Base-by-base conservation (phyloP, 1,284 basidiomycete genomes). In the Flammula alnicola region DNA sequence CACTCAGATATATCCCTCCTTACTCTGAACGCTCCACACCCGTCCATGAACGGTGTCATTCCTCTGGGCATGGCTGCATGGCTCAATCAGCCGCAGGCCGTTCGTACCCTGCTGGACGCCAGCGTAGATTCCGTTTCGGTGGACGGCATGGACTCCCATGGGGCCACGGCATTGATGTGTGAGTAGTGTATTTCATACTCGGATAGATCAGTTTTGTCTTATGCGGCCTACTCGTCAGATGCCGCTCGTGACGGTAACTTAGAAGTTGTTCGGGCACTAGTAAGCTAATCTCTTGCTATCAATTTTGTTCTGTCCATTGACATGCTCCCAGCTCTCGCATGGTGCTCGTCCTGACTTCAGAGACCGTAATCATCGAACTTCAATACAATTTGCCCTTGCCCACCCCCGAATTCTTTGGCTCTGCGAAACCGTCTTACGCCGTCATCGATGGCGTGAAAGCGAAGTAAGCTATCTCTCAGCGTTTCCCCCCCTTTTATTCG, bases 91-190 rank as follows among this genome's bases (percentile, higher is more conserved):
- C 76, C 78, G 12, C 69, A 79, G 6, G 76, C 73, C 30, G 84
- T 89, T 14, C 71, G 71, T 39, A 59, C 81, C 26, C 68, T 90
- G 16, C 73, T 90, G 27, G 80, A 86, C 41, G 75, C 70, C 27
- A 83, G 84, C 56, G 65, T 71, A 4, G 82, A 81, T 36, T 64
- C 78, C 17, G 79, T 90, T 27, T 78, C 82, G 6, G 85, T 89
- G 3, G 84, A 90, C 57, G 85, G 81, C 20, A 78, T 81, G 71
- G 87, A 90, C 59, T 69, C 77, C 22, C 80, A 85, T 58, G 84
- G 84, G 5, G 87, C 84, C 20, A 90, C 86, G 16, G 80, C 87
- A 5, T 72, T 90, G 49, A 90, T 90, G 87, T 90, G 88, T 90
- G 72, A 71, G 86, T 47, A 40, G 17, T 52, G 44, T 8, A 35